Evolutionary conservation across 1,284 basidiomycete genomes (phyloP), one percentile per base, ranked within the genome.

Genomic region (Pseudozyma hubeiensis): DNA sequence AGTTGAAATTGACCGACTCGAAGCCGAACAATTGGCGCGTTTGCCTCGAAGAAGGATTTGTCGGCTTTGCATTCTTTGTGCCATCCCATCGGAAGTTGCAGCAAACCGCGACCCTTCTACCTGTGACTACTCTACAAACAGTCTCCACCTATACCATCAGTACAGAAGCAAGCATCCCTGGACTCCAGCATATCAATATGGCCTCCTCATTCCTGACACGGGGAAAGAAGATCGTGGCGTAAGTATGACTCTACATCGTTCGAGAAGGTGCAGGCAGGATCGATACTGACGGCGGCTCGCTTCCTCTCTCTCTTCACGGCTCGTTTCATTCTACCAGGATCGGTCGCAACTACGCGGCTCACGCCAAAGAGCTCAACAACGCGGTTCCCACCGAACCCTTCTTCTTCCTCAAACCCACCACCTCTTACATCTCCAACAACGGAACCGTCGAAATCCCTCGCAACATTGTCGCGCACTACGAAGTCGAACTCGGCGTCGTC

Each of bases 341-440:
- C 62, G 83, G 83, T 3, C 81, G 83, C 50, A 88, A 87, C 82
- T 87, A 86, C 62, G 86, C 85, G 16, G 93, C 93, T 53, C 94
- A 97, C 81, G 91, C 91, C 83, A 94, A 93, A 85, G 95, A 98
- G 85, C 89, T 98, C 51, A 91, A 91, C 82, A 97, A 97, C 84
- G 88, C 92, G 7, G 87, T 91, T 4, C 95, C 96, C 2, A 93
- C 91, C 81, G 94, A 97, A 84, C 96, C 96, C 0, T 97, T 99
- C 88, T 97, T 98, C 89, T 99, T 98, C 88, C 87, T 98, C 43
- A 99, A 99, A 86, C 96, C 96, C 5, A 97, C 96, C 3, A 90
- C 91, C 4, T 93, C 92, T 80, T 98, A 95, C 84, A 81, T 97
- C 30, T 84, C 88, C n/a, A 91, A 91, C 0, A 85, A 87, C 54